A percentile compares a stretch with the other conserved stretches of the same genome.
phyloP scores from a whole-genome alignment of 1,139 yeast genomes.

The Geotrichum cucujoidarum region DNA sequence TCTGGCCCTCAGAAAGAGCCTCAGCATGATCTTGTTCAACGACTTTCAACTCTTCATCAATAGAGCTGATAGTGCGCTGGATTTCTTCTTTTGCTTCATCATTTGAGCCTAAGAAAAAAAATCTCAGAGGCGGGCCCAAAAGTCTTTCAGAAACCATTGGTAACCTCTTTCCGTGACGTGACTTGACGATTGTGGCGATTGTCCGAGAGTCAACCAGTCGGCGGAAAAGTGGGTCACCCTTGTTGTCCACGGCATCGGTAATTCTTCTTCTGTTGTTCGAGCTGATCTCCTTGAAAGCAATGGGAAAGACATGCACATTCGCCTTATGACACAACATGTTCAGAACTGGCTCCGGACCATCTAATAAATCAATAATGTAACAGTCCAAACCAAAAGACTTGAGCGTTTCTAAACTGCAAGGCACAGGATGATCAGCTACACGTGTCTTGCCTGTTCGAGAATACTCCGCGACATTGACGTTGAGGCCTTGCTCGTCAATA shows the following conservation, averaged over 20 bases:
- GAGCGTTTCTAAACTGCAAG: slow-evolving; percentile 40
- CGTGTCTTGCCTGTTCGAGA: slow-evolving; percentile 27
- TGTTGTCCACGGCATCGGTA: slow-evolving; percentile 22
- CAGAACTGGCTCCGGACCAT: slow-evolving; percentile 72
- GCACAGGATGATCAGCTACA: slow-evolving; percentile 29
- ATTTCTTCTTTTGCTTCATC: slow-evolving; percentile 3
- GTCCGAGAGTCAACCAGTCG: slow-evolving; percentile 59
- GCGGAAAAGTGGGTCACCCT: slow-evolving; percentile 44
- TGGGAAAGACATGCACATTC: slow-evolving; percentile 61
- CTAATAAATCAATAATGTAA: slow-evolving; percentile 60
- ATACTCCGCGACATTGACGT: slow-evolving; percentile 47
- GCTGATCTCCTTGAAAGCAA: slow-evolving; percentile 44
- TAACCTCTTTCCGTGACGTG: slow-evolving; percentile 33
- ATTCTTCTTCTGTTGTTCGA: slow-evolving; percentile 41
- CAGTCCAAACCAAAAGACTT: slow-evolving; percentile 70
- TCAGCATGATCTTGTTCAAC: not conserved
- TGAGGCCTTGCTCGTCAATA: slow-evolving; percentile 37
- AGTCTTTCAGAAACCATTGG: slow-evolving; percentile 7
- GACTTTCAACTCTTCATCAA: not conserved
- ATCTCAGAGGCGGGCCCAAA: slow-evolving; percentile 5
- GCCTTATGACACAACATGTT: slow-evolving; percentile 64
- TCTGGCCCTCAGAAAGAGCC: not conserved
- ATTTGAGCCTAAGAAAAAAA: slow-evolving; percentile 3
- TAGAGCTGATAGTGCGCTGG: not conserved
- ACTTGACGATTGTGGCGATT: slow-evolving; percentile 47